phyloP scores from a whole-genome alignment of 768 basidiomycete species.

The Pleurotus eryngii region DNA sequence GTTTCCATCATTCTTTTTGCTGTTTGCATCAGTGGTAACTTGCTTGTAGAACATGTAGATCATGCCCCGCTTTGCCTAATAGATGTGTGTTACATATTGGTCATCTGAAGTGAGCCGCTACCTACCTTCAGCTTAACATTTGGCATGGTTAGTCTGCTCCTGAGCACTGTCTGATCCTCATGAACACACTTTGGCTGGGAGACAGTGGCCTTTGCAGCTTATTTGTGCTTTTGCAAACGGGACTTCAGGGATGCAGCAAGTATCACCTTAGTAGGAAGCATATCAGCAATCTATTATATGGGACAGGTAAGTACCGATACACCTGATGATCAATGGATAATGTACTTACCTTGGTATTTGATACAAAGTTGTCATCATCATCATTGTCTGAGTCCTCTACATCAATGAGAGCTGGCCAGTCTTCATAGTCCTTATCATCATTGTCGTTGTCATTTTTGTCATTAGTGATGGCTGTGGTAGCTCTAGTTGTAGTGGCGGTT shows the following conservation, averaged over 20 bases:
- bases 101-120: too few species aligned
- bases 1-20: background rate
- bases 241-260: background rate
- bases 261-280: background rate
- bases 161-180: background rate
- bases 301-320: background rate
- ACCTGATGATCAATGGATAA: background rate
- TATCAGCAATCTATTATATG: background rate
- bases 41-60: background rate
- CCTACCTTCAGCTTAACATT: background rate
- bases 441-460: too few species aligned
- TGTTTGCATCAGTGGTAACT: background rate
- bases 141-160: background rate
- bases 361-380: background rate
- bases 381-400: background rate
- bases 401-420: background rate
- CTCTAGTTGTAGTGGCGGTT: too few species aligned
- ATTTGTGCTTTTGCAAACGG: background rate
- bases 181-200: background rate
- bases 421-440: background rate
- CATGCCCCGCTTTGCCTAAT: background rate
- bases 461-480: too few species aligned
- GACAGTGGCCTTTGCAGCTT: background rate
- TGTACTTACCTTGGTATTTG: background rate
- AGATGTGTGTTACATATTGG: too few species aligned